Percentiles rank a stretch among this genome's conserved stretches.
phyloP scores from a whole-genome alignment of 2,329 filamentous ascomycete genomes.

The Colletotrichum sp. region DNA sequence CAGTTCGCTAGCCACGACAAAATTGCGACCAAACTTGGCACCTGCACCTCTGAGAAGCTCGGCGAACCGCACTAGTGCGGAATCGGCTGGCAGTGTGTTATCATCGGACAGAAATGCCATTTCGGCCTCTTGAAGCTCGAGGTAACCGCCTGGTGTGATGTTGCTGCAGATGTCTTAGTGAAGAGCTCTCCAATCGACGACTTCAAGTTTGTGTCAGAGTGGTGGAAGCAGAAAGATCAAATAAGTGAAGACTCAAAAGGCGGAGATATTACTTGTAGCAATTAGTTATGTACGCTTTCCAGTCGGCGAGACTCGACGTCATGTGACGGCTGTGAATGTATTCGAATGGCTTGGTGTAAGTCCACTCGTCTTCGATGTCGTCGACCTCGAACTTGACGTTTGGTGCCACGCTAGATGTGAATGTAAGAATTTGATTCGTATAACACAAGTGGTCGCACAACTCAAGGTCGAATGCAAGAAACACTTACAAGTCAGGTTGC shows the following conservation, averaged over 20 bases:
- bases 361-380: conserved; percentile 60
- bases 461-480: neutral
- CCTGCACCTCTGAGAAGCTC: neutral
- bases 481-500: neutral
- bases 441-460: neutral
- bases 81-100: conserved; percentile 41
- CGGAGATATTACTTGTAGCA: neutral
- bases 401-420: conserved; percentile 45
- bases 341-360: conserved; percentile 53
- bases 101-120: conserved; percentile 47
- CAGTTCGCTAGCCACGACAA: conserved; percentile 24
- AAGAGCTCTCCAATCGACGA: no score
- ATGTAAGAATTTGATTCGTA: neutral
- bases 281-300: neutral
- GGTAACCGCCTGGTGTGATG: conserved; percentile 56
- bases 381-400: conserved; percentile 62
- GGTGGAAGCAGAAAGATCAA: neutral
- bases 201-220: neutral
- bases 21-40: conserved; percentile 27
- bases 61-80: conserved; percentile 26
- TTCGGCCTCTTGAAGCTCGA: conserved; percentile 57
- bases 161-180: conserved; percentile 22
- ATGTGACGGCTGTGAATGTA: conserved; percentile 54
- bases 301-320: neutral
- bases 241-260: neutral